Evolutionary conservation across 345 rosid genomes (phyloP).

Genomic region (Schrenkiella parvula): DNA sequence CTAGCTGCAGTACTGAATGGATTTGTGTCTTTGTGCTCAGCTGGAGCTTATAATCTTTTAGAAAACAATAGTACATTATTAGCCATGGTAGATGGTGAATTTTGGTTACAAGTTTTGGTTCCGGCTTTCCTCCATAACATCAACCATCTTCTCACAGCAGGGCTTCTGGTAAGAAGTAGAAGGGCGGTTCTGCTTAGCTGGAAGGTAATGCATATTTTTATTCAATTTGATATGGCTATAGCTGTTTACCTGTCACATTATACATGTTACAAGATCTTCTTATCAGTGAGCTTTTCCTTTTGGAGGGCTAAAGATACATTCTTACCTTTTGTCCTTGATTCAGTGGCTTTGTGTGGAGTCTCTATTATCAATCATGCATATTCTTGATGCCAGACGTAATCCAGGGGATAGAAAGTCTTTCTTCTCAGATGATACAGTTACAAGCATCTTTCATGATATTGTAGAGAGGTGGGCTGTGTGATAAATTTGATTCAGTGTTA

Average conservation of each 20-base stretch:
- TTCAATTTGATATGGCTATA: background rate
- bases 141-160: constrained; percentile 65
- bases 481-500: background rate
- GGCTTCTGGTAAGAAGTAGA: constrained; percentile 66
- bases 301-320: background rate
- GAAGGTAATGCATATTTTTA: constrained; percentile 55
- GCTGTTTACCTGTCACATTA: constrained; percentile 2
- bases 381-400: constrained; percentile 45
- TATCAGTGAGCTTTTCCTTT: background rate
- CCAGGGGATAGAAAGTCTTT: constrained; percentile 40
- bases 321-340: constrained; percentile 21
- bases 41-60: constrained; percentile 46
- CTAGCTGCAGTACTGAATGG: constrained; percentile 54
- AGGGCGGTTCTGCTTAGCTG: constrained; percentile 74
- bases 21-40: constrained; percentile 46
- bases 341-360: constrained; percentile 91
- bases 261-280: background rate
- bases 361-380: constrained; percentile 57
- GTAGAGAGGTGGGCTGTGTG: constrained; percentile 63
- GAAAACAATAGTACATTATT: constrained; percentile 38
- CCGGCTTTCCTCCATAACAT: constrained; percentile 65
- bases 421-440: constrained; percentile 63
- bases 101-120: constrained; percentile 57
- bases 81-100: constrained; percentile 40
- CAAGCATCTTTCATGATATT: constrained; percentile 55